These are phyloP conservation scores for Fusarium buxicola DNA, from an alignment of 2,329 filamentous ascomycete genomes.

Conservation along the genomic window DNA sequence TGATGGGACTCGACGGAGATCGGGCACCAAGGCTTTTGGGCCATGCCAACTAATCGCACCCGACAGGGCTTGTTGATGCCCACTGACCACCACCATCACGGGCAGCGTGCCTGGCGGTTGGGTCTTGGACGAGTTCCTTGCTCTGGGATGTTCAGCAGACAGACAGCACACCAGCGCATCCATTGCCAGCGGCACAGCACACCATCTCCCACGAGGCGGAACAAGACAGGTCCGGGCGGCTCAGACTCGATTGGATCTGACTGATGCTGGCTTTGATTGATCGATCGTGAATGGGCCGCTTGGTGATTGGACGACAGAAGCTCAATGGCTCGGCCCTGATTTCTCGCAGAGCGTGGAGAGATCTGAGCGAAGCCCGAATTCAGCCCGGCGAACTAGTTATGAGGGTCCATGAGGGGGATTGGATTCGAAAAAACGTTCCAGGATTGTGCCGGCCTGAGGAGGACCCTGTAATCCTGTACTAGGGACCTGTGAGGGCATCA, in stretches of 20 bases:
- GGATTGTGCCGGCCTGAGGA: neutral
- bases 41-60: constrained; percentile 43
- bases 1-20: constrained; percentile 37
- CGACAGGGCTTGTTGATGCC: constrained; percentile 47
- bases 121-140: constrained; percentile 21
- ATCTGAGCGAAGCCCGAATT: constrained; percentile 25
- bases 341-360: constrained; percentile 11
- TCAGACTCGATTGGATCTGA: constrained; percentile 1
- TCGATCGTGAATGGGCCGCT: constrained; percentile 11
- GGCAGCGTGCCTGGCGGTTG: constrained; percentile 31
- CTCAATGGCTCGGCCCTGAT: constrained; percentile 13
- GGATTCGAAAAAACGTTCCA: constrained; percentile 17
- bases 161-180: constrained; percentile 33
- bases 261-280: constrained; percentile 11
- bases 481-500: constrained; percentile 20
- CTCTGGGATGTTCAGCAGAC: constrained; percentile 12
- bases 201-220: constrained; percentile 23
- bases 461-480: neutral
- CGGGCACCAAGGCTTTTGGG: constrained; percentile 46
- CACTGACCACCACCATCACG: constrained; percentile 43
- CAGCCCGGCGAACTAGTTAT: constrained; percentile 18
- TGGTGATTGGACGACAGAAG: constrained; percentile 22
- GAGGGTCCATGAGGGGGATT: constrained; percentile 11
- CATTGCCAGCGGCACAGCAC: constrained; percentile 25
- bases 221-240: constrained; percentile 13